A percentile compares a stretch with the other conserved stretches of the same genome.
Evolutionary conservation across 2,329 filamentous ascomycete genomes (phyloP).

Genomic region (Colletotrichum somersetense): DNA sequence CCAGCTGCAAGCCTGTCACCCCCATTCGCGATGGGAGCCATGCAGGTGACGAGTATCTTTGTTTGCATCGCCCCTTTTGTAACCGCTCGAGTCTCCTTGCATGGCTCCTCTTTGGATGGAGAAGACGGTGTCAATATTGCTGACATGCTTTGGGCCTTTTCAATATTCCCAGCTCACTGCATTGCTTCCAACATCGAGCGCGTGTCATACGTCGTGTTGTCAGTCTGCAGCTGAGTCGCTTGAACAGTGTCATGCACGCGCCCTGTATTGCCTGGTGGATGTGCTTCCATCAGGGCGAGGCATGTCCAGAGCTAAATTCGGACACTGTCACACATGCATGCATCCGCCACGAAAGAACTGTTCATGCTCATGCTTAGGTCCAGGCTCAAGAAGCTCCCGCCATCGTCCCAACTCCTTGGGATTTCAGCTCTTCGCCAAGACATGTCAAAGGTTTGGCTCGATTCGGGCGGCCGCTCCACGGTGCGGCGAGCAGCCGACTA

Average conservation of each 20-base stretch:
- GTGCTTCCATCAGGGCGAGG: neutral
- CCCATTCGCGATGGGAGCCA: neutral
- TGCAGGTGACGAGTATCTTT: neutral
- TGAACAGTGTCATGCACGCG: neutral
- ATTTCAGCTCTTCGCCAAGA: conserved; percentile 14
- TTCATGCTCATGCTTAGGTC: neutral
- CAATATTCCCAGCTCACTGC: neutral
- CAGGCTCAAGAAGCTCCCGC: neutral
- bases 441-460: conserved; percentile 7
- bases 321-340: too few relatives aligned
- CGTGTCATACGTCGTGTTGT: neutral
- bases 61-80: neutral
- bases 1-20: neutral
- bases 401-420: conserved; percentile 11
- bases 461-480: neutral
- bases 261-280: neutral
- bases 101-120: neutral
- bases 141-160: neutral
- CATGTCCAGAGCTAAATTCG: neutral
- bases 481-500: neutral
- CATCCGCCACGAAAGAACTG: neutral
- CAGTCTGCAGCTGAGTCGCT: neutral
- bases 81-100: neutral
- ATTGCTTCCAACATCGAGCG: neutral
- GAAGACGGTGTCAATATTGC: neutral